Base-by-base conservation (phyloP, 164 flowering plant species). In the Annona cherimola region DNA sequence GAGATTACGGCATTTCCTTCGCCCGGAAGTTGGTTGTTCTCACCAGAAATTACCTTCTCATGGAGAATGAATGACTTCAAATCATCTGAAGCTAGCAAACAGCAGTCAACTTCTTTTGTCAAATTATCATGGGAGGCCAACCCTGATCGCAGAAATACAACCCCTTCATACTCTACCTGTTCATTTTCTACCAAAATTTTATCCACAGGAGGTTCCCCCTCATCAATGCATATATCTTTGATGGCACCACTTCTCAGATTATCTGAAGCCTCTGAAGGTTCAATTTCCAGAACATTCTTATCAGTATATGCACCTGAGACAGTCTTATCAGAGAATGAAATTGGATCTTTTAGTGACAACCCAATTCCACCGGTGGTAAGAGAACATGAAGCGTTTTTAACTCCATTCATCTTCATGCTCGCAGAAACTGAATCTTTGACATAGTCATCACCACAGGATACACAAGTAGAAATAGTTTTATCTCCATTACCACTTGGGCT, bases 171-270 rank as follows among this genome's bases (percentile, higher is more conserved):
- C 71, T 70, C 78, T 67, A 73, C 71, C 42, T 70, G 63, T 64
- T 61, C 69, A 61, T 74, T 74, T 69, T 78, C 84, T 74, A 79
- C 66, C 75, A 81, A 71, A 71, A 66, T 69, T 77, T 81, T 84
- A 65, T 81, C 83, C 35, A 69, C 63, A 8, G 83, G 75, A 71
- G 81, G 85, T 41, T 81, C 78, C 50, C 90, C 90, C 12, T 88
- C 88, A 74, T 90, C 92, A 26, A 88, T 69, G 70, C 90, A 83
- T 8, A 88, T 86, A 71, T 90, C 94, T 79, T 88, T 90, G 43
- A 86, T 78, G 57, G 76, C 78, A 75, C 76, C 80, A 73, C 79
- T 89, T 74, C 86, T 81, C 76, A 77, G 83, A 74, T 86, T 81
- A 71, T 79, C 57, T 16, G 14, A 8, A 5, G 77, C 66, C 76